Conservation (phyloP, 768 basidiomycete species). For the Infundibulicybe gibba region DNA sequence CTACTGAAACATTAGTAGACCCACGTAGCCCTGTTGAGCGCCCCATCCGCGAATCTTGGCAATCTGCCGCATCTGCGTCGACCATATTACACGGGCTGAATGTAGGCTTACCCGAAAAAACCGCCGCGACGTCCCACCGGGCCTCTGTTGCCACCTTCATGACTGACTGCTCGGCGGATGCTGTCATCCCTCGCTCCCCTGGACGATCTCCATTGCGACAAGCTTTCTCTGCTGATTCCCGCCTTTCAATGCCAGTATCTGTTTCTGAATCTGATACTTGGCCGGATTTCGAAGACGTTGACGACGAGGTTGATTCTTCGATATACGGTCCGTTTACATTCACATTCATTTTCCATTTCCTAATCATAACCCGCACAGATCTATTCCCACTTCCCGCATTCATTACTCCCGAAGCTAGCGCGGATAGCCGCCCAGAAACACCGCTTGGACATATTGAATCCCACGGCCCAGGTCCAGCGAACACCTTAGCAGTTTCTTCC, state of each 20-base stretch:
- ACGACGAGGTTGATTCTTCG: constrained; percentile 27
- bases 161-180: constrained; percentile 57
- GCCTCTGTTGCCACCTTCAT: constrained; percentile 52
- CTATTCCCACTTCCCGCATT: constrained; percentile 39
- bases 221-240: constrained; percentile 13
- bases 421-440: constrained; percentile 24
- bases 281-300: constrained; percentile 25
- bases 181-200: constrained; percentile 40
- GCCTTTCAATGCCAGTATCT: constrained; percentile 29
- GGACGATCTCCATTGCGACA: background rate
- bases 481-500: constrained; percentile 8
- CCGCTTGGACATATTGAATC: constrained; percentile 16
- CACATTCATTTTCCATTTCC: constrained; percentile 1
- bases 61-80: constrained; percentile 33
- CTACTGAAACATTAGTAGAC: too few species aligned
- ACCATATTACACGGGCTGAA: constrained; percentile 38
- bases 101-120: constrained; percentile 28
- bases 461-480: constrained; percentile 6
- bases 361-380: constrained; percentile 20
- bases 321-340: constrained; percentile 26
- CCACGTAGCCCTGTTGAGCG: constrained; percentile 1
- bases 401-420: constrained; percentile 20
- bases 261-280: constrained; percentile 39
- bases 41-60: constrained; percentile 41
- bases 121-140: constrained; percentile 29